These are phyloP conservation scores for Xanthoconium separans DNA, from an alignment of 1,284 basidiomycete genomes.

Conservation along the genomic window DNA sequence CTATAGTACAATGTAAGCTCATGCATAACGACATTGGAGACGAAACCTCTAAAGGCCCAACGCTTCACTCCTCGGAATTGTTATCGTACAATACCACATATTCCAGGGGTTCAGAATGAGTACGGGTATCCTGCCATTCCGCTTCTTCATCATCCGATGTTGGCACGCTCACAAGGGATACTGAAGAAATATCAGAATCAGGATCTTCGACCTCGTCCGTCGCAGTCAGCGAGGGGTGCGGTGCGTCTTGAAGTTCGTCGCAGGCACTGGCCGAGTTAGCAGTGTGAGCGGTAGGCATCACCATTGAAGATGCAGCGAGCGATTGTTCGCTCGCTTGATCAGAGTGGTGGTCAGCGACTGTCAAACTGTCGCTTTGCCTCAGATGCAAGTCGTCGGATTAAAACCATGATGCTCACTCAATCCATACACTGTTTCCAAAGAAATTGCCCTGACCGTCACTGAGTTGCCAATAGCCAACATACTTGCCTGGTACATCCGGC, in stretches of 20 bases:
- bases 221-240: conserved; percentile 26
- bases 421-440: conserved; percentile 77
- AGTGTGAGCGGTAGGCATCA: conserved; percentile 57
- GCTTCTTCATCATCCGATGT: conserved; percentile 48
- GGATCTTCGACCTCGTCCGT: conserved; percentile 51
- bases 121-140: conserved; percentile 61
- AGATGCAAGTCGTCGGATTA: conserved; percentile 1
- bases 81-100: conserved; percentile 73
- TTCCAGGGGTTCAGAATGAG: conserved; percentile 48
- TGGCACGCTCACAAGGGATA: conserved; percentile 62
- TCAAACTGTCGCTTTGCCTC: conserved; percentile 47
- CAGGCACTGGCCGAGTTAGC: conserved; percentile 13
- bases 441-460: conserved; percentile 54
- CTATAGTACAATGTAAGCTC: neutral
- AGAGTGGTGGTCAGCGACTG: conserved; percentile 53
- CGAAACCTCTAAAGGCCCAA: neutral
- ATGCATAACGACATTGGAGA: neutral
- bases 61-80: conserved; percentile 45
- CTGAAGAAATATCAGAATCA: conserved; percentile 50
- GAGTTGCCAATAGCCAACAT: conserved; percentile 75
- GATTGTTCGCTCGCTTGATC: conserved; percentile 45
- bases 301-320: conserved; percentile 67
- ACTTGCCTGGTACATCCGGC: conserved; percentile 69
- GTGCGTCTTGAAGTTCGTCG: conserved; percentile 5
- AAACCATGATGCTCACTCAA: conserved; percentile 51